Conservation (phyloP, 768 basidiomycete genomes). For the Xerocomus spinulosus region DNA sequence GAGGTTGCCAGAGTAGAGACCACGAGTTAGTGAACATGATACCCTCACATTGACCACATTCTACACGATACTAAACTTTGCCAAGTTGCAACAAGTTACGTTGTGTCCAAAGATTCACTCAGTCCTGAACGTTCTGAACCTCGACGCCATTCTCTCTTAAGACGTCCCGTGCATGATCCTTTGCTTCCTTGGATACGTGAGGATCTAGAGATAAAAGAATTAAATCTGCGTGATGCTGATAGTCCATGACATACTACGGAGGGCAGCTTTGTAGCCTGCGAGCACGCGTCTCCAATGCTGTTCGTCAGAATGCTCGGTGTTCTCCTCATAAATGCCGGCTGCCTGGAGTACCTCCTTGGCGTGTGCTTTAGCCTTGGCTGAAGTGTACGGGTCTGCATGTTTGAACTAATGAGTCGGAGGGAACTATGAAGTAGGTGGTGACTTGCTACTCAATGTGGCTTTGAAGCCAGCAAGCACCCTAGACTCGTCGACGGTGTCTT, state of each 20-base stretch:
- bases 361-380: conserved; percentile 47
- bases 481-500: conserved; percentile 4
- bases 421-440: too few species aligned
- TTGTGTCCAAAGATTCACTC: neutral
- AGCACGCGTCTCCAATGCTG: conserved; percentile 45
- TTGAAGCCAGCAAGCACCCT: conserved; percentile 45
- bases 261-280: conserved; percentile 54
- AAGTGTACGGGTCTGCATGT: conserved; percentile 39
- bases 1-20: conserved; percentile 23
- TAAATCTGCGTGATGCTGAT: neutral
- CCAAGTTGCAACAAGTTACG: neutral
- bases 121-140: neutral
- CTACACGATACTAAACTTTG: neutral
- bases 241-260: conserved; percentile 37
- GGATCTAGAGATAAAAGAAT: conserved; percentile 33
- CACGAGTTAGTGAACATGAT: neutral
- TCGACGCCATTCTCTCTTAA: conserved; percentile 29
- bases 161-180: conserved; percentile 42
- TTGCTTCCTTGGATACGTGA: conserved; percentile 44
- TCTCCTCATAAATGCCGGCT: conserved; percentile 35
- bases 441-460: conserved; percentile 42
- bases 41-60: conserved; percentile 2
- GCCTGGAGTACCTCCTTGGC: conserved; percentile 51
- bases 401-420: too few species aligned
- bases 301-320: conserved; percentile 29